Evolutionary conservation across 345 rosid genomes (phyloP), one percentile per base, ranked within the genome.

Genomic region (Stellera chamaejasme): DNA sequence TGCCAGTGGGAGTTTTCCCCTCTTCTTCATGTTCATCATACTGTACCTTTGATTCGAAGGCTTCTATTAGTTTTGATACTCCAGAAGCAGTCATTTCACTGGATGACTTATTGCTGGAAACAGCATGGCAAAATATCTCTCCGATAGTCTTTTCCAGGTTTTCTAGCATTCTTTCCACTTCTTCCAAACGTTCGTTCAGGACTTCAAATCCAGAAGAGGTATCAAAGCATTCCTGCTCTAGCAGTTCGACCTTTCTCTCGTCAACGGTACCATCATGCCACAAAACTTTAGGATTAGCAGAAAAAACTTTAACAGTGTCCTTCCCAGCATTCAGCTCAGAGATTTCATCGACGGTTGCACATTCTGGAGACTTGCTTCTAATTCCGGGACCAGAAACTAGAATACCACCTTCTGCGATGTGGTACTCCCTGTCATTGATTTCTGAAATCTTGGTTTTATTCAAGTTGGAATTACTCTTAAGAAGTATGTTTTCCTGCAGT

Each of bases 61-160:
- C 85, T 60, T 79, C 82, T 75, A 91, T 88, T 71, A 91, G 60
- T 72, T 79, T 82, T 13, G 95, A 88, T 45, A 88, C 80, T 45
- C 60, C 82, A 55, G 84, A 82, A 27, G 72, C 60, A 46, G 74
- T 64, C 42, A 39, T 32, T 75, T 78, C 77, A 66, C 73, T 60
- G 60, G 67, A 70, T 25, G 79, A 69, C 63, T 61, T 70, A 63
- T 52, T 71, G 45, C 67, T 54, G 28, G 54, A 64, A 13, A 54
- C 58, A 15, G 75, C 63, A 54, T 71, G 68, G 27, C 71, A 65
- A 46, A 67, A 71, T 63, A 74, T 75, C 62, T 58, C 72, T 69
- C 77, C 80, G 65, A 83, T 64, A 66, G 66, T 78, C 75, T 56
- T 72, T 43, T 81, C 92, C 63, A 91, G 90, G 55, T 72, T 67